phyloP scores from a whole-genome alignment of 805 yeast genomes.

The Pichia rugopelliculosa region DNA sequence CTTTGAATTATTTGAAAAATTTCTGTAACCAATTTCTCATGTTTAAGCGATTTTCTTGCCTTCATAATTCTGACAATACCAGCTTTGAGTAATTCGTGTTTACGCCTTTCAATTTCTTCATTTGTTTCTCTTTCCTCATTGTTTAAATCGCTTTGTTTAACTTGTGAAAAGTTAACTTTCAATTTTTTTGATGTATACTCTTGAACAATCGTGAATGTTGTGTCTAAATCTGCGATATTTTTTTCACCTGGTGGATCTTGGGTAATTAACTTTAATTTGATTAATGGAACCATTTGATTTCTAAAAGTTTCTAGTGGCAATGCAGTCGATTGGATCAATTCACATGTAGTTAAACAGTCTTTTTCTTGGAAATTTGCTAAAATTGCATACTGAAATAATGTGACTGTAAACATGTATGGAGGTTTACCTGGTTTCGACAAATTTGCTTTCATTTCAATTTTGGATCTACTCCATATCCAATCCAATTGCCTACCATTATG shows the following conservation, averaged over 20 bases:
- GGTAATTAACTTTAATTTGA: constrained; percentile 66
- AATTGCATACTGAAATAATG: constrained; percentile 82
- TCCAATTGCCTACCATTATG: constrained; percentile 85
- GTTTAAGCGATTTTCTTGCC: constrained; percentile 74
- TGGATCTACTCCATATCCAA: constrained; percentile 94
- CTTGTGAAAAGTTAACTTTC: constrained; percentile 61
- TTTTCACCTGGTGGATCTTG: constrained; percentile 60
- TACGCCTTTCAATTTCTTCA: constrained; percentile 62
- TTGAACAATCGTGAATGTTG: constrained; percentile 60
- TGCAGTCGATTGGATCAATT: constrained; percentile 61
- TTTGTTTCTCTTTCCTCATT: constrained; percentile 77
- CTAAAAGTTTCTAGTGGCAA: constrained; percentile 58
- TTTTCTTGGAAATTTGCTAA: constrained; percentile 72
- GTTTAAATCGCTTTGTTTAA: constrained; percentile 44
- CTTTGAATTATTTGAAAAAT: constrained; percentile 80
- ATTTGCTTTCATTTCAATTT: constrained; percentile 86
- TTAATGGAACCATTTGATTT: constrained; percentile 71
- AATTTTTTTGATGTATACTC: constrained; percentile 83
- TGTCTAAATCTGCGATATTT: constrained; percentile 41
- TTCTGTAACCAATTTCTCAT: constrained; percentile 76
- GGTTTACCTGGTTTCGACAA: constrained; percentile 74
- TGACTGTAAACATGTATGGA: constrained; percentile 73
- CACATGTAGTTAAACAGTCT: constrained; percentile 50
- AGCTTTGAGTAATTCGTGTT: constrained; percentile 68
- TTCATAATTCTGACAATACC: constrained; percentile 96